These are phyloP conservation scores for Areca catechu DNA, from an alignment of 176 grass and related monocot species.

Conservation along the genomic window DNA sequence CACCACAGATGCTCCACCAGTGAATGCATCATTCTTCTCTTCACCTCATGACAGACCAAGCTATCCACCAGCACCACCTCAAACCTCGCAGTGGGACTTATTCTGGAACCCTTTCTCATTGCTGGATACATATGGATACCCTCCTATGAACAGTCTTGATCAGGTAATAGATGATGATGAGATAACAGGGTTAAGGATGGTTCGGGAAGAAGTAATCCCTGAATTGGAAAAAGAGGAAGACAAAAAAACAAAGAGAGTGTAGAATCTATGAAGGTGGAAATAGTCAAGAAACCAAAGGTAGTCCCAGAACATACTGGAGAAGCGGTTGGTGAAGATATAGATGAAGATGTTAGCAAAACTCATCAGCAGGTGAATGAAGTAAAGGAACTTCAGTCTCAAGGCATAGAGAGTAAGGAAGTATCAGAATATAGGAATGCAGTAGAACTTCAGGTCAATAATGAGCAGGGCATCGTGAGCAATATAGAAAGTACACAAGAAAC, in stretches of 20 bases:
- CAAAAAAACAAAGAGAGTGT: no score
- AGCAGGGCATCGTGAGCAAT: constrained; percentile 21
- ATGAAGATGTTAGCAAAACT: no score
- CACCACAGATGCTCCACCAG: constrained; percentile 17
- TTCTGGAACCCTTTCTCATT: constrained; percentile 73
- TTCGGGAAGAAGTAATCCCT: constrained; percentile 94
- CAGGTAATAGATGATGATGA: constrained; percentile 70
- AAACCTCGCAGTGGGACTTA: constrained; percentile 74
- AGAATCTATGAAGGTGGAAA: no score
- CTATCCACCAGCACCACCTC: constrained; percentile 49
- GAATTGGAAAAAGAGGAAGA: constrained; percentile 82
- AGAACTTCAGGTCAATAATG: constrained; percentile 27
- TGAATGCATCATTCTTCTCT: constrained; percentile 32
- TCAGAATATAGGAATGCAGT: no score
- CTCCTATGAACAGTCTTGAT: constrained; percentile 40
- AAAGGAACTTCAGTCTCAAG: neutral
- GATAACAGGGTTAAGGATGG: constrained; percentile 56
- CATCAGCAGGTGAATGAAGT: neutral
- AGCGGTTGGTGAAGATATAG: no score
- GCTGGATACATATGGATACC: constrained; percentile 31
- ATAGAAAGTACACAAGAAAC: constrained; percentile 33
- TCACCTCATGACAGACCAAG: constrained; percentile 41
- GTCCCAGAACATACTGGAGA: no score
- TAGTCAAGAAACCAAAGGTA: no score
- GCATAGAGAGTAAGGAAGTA: constrained; percentile 2